Evolutionary conservation across 352 stramenopile genomes (phyloP), one percentile per base, ranked within the genome.

Genomic region (Pythium grandisporangium): DNA sequence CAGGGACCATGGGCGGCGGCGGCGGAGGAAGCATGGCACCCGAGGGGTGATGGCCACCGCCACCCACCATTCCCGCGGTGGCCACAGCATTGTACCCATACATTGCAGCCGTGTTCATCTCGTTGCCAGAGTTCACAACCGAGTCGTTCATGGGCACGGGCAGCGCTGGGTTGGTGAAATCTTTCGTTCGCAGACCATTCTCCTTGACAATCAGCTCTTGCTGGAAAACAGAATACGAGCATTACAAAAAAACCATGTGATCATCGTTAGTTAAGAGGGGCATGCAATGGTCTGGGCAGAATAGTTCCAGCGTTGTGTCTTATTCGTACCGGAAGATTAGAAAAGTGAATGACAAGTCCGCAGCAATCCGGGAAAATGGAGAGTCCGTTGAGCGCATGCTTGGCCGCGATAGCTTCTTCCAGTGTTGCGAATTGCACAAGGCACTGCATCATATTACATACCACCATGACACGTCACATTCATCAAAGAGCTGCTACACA

Each of bases 171-270:
- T 80, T 70, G n/a, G 60, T 67, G 30, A 73, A 83, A 34, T 83
- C 66, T 22, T 58, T 69, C 16, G 66, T 70, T 13, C 66, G 61
- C 12, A 58, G 35, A 6, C 66, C 66, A 22, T 83, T 83, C 40
- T 75, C 67, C 27, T 83, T 83, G 29, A 83, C 70, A 27, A 79
- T 63, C 7, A 83, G 43, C 30, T 83, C 70, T 61, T 83, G 63
- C 61, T 69, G 30, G 17, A 19, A 25, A 12, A 10, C 11, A 40
- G 24, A 22, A 13, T 19, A 26, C 10, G n/a, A n/a, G n/a, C n/a
- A n/a, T n/a, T n/a, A n/a, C n/a, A n/a, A n/a, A n/a, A n/a, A n/a
- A n/a, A n/a, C n/a, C n/a, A n/a, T n/a, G n/a, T n/a, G n/a, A n/a
- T n/a, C n/a, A n/a, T n/a, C n/a, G n/a, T n/a, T n/a, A n/a, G n/a